phyloP scores from a whole-genome alignment of 768 basidiomycete genomes.

The Holtermannia corniformis region DNA sequence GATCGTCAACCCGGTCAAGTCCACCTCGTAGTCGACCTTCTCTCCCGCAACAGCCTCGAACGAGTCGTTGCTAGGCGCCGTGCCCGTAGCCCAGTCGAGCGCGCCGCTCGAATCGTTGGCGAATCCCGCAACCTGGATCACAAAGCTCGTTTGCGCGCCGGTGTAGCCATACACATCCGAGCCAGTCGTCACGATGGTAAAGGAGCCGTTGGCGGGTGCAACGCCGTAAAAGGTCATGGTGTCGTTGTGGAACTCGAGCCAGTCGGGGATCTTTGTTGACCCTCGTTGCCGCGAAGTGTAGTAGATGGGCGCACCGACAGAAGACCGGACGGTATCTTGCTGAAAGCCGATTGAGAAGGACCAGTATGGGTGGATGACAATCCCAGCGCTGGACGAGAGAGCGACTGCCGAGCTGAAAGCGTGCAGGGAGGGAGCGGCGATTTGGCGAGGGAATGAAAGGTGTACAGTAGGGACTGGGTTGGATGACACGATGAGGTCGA shows the following conservation, averaged over 20 bases:
- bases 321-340: conserved; percentile 54
- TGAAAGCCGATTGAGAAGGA: conserved; percentile 84
- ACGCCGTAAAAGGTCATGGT: conserved; percentile 74
- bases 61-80: neutral
- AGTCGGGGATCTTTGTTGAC: conserved; percentile 61
- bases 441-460: conserved; percentile 52
- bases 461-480: conserved; percentile 56
- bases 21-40: conserved; percentile 48
- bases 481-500: conserved; percentile 36
- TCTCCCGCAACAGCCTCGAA: conserved; percentile 61
- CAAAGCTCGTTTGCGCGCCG: conserved; percentile 53
- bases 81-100: conserved; percentile 46
- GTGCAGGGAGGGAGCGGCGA: conserved; percentile 58
- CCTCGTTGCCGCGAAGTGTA: conserved; percentile 60
- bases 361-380: conserved; percentile 76
- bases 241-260: conserved; percentile 62
- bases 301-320: conserved; percentile 45
- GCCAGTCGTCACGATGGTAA: conserved; percentile 54
- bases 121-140: conserved; percentile 47
- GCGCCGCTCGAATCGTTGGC: conserved; percentile 59
- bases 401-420: conserved; percentile 29
- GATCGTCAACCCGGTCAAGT: conserved; percentile 45
- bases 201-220: conserved; percentile 49
- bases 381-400: conserved; percentile 37
- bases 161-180: conserved; percentile 72